These are phyloP conservation scores for Erodium maritimum DNA, from an alignment of 345 rosid species.

Conservation along the genomic window DNA sequence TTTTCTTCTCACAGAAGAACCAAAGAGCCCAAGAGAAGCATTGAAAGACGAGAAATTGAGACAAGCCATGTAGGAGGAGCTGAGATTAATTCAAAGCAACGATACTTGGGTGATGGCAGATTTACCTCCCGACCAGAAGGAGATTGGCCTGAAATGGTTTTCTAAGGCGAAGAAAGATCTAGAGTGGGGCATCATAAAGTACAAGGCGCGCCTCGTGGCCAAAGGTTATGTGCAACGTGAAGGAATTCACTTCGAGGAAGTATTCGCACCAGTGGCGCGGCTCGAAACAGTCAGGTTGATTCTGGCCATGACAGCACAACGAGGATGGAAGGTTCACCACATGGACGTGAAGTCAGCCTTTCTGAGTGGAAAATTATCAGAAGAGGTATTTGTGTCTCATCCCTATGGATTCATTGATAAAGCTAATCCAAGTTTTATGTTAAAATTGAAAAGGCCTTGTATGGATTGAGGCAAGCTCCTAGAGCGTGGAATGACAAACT, in stretches of 20 bases:
- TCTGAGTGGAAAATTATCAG: background rate
- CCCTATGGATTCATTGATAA: background rate
- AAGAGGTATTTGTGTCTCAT: background rate
- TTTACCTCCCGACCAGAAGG: background rate
- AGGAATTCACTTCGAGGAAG: background rate
- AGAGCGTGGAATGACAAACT: background rate
- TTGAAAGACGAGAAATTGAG: background rate
- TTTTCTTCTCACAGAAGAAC: background rate
- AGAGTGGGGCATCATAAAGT: too few relatives aligned
- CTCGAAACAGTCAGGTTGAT: conserved; percentile 5
- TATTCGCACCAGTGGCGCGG: background rate
- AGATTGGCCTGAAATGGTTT: conserved; percentile 5
- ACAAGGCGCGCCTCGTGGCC: too few relatives aligned
- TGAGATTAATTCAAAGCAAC: background rate
- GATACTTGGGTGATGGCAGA: background rate
- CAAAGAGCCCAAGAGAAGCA: background rate
- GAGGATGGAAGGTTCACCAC: conserved; percentile 1
- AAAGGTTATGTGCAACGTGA: too few relatives aligned
- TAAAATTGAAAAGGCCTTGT: background rate
- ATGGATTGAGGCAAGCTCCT: conserved; percentile 1
- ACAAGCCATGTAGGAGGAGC: conserved; percentile 4
- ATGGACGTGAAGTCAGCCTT: background rate
- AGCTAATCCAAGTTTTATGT: background rate
- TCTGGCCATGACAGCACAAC: background rate
- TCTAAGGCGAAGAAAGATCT: background rate